These are phyloP conservation scores for Leptographium lundbergii DNA, from an alignment of 2,329 filamentous ascomycete genomes.

Conservation along the genomic window DNA sequence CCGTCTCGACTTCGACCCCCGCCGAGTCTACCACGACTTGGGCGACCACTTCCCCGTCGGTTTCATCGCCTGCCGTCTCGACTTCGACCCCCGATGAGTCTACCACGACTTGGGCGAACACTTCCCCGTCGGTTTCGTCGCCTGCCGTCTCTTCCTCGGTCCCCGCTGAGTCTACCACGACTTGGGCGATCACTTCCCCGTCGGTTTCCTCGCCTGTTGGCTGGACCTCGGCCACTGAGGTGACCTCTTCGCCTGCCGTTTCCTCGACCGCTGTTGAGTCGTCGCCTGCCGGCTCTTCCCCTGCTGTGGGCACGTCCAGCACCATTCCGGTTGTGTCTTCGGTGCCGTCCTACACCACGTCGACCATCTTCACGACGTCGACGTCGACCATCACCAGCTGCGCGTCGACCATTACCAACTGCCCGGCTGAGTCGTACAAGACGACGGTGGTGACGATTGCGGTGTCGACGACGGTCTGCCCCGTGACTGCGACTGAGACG, in stretches of 20 bases:
- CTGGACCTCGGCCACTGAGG: not conserved
- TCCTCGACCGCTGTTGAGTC: not conserved
- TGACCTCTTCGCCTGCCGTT: too few relatives aligned
- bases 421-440: conserved; percentile 34
- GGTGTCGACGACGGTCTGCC: conserved; percentile 48
- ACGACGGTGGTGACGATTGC: conserved; percentile 38
- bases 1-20: not conserved
- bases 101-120: not conserved
- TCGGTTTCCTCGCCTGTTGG: not conserved
- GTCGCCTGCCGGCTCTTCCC: not conserved
- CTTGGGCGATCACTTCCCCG: not conserved
- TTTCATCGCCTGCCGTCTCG: not conserved
- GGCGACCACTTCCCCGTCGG: not conserved
- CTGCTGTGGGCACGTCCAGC: not conserved
- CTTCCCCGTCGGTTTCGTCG: not conserved
- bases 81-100: not conserved
- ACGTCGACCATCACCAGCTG: conserved; percentile 38
- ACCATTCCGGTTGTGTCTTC: not conserved
- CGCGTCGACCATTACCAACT: conserved; percentile 32
- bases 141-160: not conserved
- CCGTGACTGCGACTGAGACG: conserved; percentile 41
- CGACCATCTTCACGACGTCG: conserved; percentile 33
- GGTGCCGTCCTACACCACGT: conserved; percentile 11
- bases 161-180: not conserved
- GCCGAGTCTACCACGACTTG: not conserved